Conservation (phyloP, 768 basidiomycete genomes). For the Epithele typhae region DNA sequence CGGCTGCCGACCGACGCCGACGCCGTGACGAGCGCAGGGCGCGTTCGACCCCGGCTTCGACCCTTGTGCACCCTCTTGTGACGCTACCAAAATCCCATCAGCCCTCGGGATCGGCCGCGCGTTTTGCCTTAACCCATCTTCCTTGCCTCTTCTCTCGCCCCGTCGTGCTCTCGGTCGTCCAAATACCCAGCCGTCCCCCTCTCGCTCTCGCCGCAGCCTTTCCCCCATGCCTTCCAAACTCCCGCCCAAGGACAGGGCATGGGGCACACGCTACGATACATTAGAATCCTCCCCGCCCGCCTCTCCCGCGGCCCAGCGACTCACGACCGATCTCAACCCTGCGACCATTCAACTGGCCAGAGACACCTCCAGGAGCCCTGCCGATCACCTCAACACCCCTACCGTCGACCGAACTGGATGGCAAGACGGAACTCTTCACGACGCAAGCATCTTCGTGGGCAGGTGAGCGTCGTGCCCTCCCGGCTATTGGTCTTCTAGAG, state of each 20-base stretch:
- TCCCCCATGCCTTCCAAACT: constrained; percentile 25
- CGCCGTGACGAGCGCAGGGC: too few relatives aligned
- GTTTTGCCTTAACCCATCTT: too few relatives aligned
- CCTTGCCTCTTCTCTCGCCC: constrained; percentile 62
- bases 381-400: too few relatives aligned
- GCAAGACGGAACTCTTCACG: constrained; percentile 39
- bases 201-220: not conserved
- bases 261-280: constrained; percentile 73
- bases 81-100: too few relatives aligned
- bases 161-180: constrained; percentile 74
- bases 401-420: too few relatives aligned
- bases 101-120: too few relatives aligned
- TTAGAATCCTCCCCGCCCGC: constrained; percentile 48
- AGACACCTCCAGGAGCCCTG: too few relatives aligned
- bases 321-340: not conserved
- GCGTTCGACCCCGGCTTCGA: too few relatives aligned
- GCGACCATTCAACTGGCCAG: too few relatives aligned
- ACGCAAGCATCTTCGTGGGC: constrained; percentile 82
- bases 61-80: too few relatives aligned
- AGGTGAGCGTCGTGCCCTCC: constrained; percentile 43
- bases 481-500: not conserved
- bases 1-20: too few relatives aligned
- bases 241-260: constrained; percentile 44
- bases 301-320: constrained; percentile 30
- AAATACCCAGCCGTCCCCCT: constrained; percentile 63